Percentiles rank a stretch among this genome's conserved stretches.
These are phyloP conservation scores for Arthroderma sp. DNA, from an alignment of 2,329 filamentous ascomycete genomes.

Conservation along the genomic window DNA sequence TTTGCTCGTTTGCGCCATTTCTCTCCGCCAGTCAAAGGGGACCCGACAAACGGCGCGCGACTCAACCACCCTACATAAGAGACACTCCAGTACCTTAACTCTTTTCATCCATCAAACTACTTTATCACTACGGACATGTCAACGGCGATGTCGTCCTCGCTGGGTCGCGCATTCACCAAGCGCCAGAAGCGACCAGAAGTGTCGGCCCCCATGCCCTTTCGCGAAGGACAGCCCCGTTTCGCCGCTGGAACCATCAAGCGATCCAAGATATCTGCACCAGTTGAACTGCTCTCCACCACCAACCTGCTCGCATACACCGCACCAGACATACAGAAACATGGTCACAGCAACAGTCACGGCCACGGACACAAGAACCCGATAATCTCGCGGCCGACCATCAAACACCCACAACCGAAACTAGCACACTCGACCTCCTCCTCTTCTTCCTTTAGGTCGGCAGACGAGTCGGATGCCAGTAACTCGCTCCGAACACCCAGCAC, in stretches of 20 bases:
- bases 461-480: slow-evolving; percentile 41
- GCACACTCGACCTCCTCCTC: slow-evolving; percentile 42
- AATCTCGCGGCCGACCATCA: slow-evolving; percentile 21
- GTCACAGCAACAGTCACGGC: not conserved
- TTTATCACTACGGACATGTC: slow-evolving; percentile 23
- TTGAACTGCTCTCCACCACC: slow-evolving; percentile 82
- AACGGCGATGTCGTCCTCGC: slow-evolving; percentile 21
- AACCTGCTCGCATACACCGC: slow-evolving; percentile 95
- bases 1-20: not conserved
- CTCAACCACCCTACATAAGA: not conserved
- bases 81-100: not conserved
- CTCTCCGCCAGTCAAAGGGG: slow-evolving; percentile 1
- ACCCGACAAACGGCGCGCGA: slow-evolving; percentile 1
- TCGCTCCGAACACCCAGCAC: slow-evolving; percentile 41
- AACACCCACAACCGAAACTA: slow-evolving; percentile 41
- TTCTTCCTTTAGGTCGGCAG: slow-evolving; percentile 47
- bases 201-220: slow-evolving; percentile 33
- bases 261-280: slow-evolving; percentile 63
- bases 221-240: slow-evolving; percentile 35
- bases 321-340: slow-evolving; percentile 52
- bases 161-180: slow-evolving; percentile 37
- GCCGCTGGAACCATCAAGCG: slow-evolving; percentile 36
- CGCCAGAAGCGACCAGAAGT: slow-evolving; percentile 37
- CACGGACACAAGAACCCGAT: slow-evolving; percentile 14
- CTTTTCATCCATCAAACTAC: not conserved